A percentile compares a stretch with the other conserved stretches of the same genome.
Evolutionary conservation across 768 basidiomycete species (phyloP).

Genomic region (Udeniomyces megalosporus): DNA sequence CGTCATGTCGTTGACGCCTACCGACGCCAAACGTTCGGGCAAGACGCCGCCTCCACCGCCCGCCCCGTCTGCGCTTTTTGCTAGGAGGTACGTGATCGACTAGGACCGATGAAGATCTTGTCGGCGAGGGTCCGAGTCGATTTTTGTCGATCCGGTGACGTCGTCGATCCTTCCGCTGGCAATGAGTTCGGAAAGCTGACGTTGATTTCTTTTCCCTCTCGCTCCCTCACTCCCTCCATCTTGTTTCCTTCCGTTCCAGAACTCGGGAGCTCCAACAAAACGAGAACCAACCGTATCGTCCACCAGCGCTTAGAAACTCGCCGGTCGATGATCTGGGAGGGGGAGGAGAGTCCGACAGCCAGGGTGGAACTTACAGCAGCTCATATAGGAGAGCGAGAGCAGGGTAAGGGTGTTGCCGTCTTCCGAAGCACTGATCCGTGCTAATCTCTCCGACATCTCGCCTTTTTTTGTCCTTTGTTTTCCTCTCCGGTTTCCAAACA

Average conservation of each 20-base stretch:
- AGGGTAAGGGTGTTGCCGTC: too few species aligned
- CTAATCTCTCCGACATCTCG: too few species aligned
- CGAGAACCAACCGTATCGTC: constrained; percentile 60
- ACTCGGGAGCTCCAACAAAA: constrained; percentile 74
- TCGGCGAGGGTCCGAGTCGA: too few species aligned
- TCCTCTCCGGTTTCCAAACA: too few species aligned
- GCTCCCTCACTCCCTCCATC: neutral
- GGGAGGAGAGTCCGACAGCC: constrained; percentile 53
- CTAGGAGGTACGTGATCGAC: neutral
- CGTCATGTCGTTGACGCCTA: neutral
- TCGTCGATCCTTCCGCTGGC: neutral
- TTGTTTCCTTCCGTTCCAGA: constrained; percentile 33
- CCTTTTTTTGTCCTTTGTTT: neutral
- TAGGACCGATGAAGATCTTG: neutral
- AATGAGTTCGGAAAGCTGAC: neutral
- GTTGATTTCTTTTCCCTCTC: constrained; percentile 1
- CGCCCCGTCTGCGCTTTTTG: neutral
- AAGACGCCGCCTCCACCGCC: constrained; percentile 4
- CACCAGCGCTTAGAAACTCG: constrained; percentile 65
- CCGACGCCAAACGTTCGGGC: neutral
- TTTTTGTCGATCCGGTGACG: too few species aligned
- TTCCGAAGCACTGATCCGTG: too few species aligned
- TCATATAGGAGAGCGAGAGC: constrained; percentile 91
- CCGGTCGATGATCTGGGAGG: constrained; percentile 19
- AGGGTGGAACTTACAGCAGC: constrained; percentile 37